Evolutionary conservation across 164 flowering plant genomes (phyloP), one percentile per base, ranked within the genome.

Genomic region (Magnolia changhungtana): DNA sequence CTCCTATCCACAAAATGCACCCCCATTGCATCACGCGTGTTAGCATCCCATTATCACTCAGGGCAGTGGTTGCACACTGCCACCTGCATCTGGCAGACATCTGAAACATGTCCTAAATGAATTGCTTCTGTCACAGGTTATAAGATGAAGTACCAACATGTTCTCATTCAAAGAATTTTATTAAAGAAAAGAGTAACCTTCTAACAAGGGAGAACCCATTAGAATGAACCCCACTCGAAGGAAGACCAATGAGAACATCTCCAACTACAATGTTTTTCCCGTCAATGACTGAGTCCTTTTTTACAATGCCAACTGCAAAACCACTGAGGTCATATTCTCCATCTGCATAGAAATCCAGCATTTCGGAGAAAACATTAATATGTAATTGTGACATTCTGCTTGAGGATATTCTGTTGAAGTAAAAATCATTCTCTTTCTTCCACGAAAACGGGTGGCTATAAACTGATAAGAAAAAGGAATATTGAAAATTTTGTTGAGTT

Each of bases 121-220:
- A 10, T 16, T 55, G 18, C 61, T 16, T 10, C 16, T 55, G 61
- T 16, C 14, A 37, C 6, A 5, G 61, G 16, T 16, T 55, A 16
- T 3, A 55, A 55, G 2, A 10, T 55, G 61, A 55, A 55, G 59
- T 16, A 5, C 59, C 16, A 55, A 55, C 59, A 7, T 9, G 59
- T 55, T 55, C 10, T 16, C 16, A 10, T 55, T 55, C 14, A 8
- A 55, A 55, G 59, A 55, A 31, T 31, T 55, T 66, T 9, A 10
- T 20, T 37, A 66, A 74, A 50, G 29, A n/a, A 49, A 68, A n/a
- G 9, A 66, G 76, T 18, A 73, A 96, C 99, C 97, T 94, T 88
- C 99, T 88, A 50, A 92, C 98, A 67, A 96, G 97, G 77, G 99
- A 96, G 80, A 96, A 94, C 9, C 99, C 98, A 87, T 94, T 96